phyloP scores from a whole-genome alignment of 441 rosid genomes.

The Populus hybrid region DNA sequence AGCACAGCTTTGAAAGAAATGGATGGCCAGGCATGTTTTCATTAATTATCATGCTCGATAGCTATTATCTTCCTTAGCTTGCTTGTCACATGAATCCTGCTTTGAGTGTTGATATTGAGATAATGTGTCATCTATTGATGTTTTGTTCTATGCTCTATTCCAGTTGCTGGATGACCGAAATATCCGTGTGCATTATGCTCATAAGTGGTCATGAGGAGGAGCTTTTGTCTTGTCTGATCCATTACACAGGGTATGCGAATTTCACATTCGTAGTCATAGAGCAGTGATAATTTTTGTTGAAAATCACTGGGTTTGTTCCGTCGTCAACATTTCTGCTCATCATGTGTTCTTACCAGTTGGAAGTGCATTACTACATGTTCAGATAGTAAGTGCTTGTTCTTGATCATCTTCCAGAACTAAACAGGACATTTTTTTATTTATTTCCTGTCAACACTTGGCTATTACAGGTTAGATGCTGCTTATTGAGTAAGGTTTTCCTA shows the following conservation, averaged over 20 bases:
- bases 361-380: too few relatives aligned
- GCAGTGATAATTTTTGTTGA: too few relatives aligned
- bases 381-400: too few relatives aligned
- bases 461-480: too few relatives aligned
- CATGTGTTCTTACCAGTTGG: too few relatives aligned
- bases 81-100: not conserved
- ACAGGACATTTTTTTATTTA: too few relatives aligned
- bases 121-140: not conserved
- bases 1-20: conserved; percentile 49
- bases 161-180: conserved; percentile 61
- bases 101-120: not conserved
- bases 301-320: not conserved
- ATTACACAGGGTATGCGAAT: not conserved
- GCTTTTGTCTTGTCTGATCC: not conserved
- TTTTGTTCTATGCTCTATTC: conserved; percentile 15
- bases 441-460: too few relatives aligned
- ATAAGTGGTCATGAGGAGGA: conserved; percentile 21
- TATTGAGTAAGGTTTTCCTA: too few relatives aligned
- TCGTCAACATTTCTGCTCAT: not conserved
- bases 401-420: too few relatives aligned
- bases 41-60: too few relatives aligned
- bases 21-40: conserved; percentile 46
- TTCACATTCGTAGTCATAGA: not conserved
- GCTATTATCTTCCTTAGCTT: not conserved
- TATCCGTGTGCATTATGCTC: conserved; percentile 49